These are phyloP conservation scores for Arabidopsis suecica DNA, from an alignment of 345 rosid genomes.

Conservation along the genomic window DNA sequence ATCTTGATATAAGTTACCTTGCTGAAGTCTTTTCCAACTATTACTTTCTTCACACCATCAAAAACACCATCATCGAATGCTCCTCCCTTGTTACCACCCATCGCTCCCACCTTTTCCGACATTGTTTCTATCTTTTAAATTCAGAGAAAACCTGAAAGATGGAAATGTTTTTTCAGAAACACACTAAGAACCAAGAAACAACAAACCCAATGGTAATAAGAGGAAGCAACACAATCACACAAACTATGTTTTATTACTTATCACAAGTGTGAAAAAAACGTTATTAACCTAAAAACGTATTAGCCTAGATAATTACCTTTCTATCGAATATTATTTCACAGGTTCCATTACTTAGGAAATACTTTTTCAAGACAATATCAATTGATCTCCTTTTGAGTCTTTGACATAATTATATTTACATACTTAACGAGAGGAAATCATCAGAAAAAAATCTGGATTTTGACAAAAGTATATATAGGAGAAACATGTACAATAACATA, in stretches of 20 bases:
- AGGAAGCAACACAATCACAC: background rate
- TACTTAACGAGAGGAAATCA: too few species aligned
- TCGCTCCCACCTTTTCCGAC: slow-evolving; percentile 24
- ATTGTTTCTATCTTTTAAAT: slow-evolving; percentile 23
- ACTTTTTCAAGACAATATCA: too few species aligned
- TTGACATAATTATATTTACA: too few species aligned
- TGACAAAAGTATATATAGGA: too few species aligned
- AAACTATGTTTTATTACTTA: background rate
- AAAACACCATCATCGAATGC: slow-evolving; percentile 40
- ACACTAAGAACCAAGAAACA: background rate
- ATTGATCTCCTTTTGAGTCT: too few species aligned
- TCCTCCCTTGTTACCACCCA: slow-evolving; percentile 33
- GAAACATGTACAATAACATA: too few species aligned
- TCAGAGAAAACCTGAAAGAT: slow-evolving; percentile 7
- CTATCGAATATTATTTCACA: too few species aligned
- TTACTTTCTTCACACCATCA: slow-evolving; percentile 37
- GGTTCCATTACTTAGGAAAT: too few species aligned
- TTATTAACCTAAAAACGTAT: too few species aligned
- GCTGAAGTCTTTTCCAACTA: background rate
- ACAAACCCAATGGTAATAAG: background rate
- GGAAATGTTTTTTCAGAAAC: background rate
- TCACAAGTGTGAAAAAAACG: background rate
- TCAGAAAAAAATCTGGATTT: too few species aligned
- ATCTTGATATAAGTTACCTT: slow-evolving; percentile 26
- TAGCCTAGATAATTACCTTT: too few species aligned